These are phyloP conservation scores for Pleurotus djamor DNA, from an alignment of 768 basidiomycete genomes.

Conservation along the genomic window DNA sequence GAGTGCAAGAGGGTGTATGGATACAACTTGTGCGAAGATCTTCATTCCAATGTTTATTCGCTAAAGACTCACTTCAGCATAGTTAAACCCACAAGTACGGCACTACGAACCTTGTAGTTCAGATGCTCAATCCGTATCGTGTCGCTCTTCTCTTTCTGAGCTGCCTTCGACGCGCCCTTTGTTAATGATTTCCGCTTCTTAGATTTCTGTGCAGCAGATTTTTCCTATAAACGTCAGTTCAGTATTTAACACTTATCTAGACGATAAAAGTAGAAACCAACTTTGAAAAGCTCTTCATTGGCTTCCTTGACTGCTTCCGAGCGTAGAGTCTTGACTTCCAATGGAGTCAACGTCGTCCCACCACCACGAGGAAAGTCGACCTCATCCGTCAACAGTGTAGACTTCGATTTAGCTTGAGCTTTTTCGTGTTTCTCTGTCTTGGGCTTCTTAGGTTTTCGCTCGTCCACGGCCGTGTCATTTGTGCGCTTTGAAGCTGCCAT, in stretches of 20 bases:
- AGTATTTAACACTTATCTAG: constrained; percentile 7
- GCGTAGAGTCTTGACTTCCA: constrained; percentile 84
- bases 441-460: neutral
- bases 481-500: constrained; percentile 9
- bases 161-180: constrained; percentile 28
- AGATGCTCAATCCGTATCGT: constrained; percentile 82
- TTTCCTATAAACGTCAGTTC: constrained; percentile 28
- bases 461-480: neutral
- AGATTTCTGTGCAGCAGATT: constrained; percentile 34
- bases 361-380: constrained; percentile 96
- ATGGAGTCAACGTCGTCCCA: constrained; percentile 82
- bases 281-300: constrained; percentile 74
- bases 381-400: constrained; percentile 58
- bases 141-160: constrained; percentile 41
- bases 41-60: constrained; percentile 82
- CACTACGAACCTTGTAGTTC: constrained; percentile 77
- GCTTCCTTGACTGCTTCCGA: constrained; percentile 87
- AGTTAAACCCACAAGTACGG: neutral
- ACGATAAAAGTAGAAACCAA: constrained; percentile 24
- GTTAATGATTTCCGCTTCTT: constrained; percentile 50
- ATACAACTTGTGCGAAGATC: constrained; percentile 83
- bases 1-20: constrained; percentile 85
- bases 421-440: constrained; percentile 19
- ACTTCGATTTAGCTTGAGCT: constrained; percentile 27
- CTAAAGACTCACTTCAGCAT: constrained; percentile 33